Evolutionary conservation across 345 rosid species (phyloP), one percentile per base, ranked within the genome.

Genomic region (Erysimum cheiranthoides): DNA sequence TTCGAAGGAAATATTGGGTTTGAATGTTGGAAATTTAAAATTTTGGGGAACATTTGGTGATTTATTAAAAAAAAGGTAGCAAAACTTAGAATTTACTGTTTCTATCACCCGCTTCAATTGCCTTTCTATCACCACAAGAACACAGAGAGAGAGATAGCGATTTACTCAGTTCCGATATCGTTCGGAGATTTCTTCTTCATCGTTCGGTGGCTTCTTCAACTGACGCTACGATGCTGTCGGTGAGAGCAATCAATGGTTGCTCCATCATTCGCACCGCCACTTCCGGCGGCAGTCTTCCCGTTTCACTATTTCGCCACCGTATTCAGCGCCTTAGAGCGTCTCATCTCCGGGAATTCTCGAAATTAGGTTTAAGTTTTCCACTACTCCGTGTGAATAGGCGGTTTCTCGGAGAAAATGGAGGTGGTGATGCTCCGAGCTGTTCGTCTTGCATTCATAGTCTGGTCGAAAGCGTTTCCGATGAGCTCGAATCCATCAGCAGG

Each of bases 391-490:
- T 80, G 36, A 80, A 81, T 47, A 70, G 53, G 58, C 83, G 53
- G 39, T 64, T 78, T 73, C 54, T 54, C 6, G 62, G 64, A 17
- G 46, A 52, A 31, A 78, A 56, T 28, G 47, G 40, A 10, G 53
- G 13, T 18, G 62, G 17, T 16, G 73, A 59, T 27, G 54, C 66
- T 43, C 56, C 40, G 49, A 49, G 54, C 18, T 80, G 87, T 63
- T 77, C 82, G 65, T 78, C 76, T 75, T 86, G 91, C 32, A 78
- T 73, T 61, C 84, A 85, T 61, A 89, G 91, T 71, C 81, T 94
- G 51, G 84, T 89, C 47, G 93, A 90, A 32, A 79, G 82, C 72
- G 88, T 86, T 81, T 68, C 85, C 78, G 87, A 88, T 67, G 95
- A 84, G 84, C 85, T 89, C 66, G 76, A 76, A 50, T 78, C 86